Base-by-base conservation (phyloP, 176 grass and related monocot species). In the Panicum miliaceum region DNA sequence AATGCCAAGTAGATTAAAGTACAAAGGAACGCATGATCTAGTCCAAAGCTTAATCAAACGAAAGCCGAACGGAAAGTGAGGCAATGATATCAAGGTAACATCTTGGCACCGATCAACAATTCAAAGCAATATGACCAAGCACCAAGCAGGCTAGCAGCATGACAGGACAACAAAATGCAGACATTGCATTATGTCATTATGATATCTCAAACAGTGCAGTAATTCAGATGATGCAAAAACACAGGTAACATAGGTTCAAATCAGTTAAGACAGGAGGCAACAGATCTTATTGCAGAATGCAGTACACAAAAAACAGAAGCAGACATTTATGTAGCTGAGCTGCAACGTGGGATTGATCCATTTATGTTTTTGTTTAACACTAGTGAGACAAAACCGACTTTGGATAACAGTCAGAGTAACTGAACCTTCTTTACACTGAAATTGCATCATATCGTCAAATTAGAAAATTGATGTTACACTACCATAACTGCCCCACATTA, bases 251-350 rank as follows among this genome's bases (percentile, higher is more conserved):
- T 26, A n/a, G 19, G 18, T 1, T 69, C 42, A 52, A 12, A 69
- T 25, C 13, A 50, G 16, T 19, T 68, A 58, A 36, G 4, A 34
- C 2, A 23, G 19, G 18, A 36, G 3, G 16, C 45, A 51, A 66
- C 41, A 52, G 10, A 53, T 53, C 10, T 7, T 43, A 26, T 38
- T 8, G 6, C 81, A 74, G 29, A 23, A 84, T 66, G 26, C 14
- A 48, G 9, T 37, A 64, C 22, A 82, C 4, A 43, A 8, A 89
- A 19, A 81, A 85, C 41, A 22, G 4, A 80, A 81, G 43, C 52
- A 10, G 14, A 3, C 47, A 12, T 61, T 73, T 46, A 11, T 15
- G 12, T 19, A 62, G 7, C 32, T 32, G 12, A 60, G 7, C 32
- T 23, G 32, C 43, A 20, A 36, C 15, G 16, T 42, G 38, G 14